A percentile compares a stretch with the other conserved stretches of the same genome.
Evolutionary conservation across 2,329 filamentous ascomycete species (phyloP).

Genomic region (Ophiostoma populinum): DNA sequence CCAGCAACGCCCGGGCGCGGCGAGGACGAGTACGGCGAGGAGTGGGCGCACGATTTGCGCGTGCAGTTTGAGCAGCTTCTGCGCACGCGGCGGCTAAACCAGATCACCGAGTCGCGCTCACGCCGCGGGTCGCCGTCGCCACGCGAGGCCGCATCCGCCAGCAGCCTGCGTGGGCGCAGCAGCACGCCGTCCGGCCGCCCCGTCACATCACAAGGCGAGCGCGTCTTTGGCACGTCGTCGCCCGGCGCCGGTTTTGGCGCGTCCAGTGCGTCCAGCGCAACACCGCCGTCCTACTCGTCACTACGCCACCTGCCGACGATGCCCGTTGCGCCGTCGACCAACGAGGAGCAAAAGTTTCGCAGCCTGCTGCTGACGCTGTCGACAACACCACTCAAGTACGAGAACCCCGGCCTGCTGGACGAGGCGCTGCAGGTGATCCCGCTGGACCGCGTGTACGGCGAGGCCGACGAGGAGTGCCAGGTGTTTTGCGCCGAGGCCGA

Average conservation of each 20-base stretch:
- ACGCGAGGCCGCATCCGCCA: conserved; percentile 31
- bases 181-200: conserved; percentile 21
- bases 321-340: conserved; percentile 52
- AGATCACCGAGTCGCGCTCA: conserved; percentile 51
- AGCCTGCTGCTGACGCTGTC: conserved; percentile 76
- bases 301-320: conserved; percentile 34
- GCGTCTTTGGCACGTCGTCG: conserved; percentile 11
- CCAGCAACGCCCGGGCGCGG: conserved; percentile 11
- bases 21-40: conserved; percentile 41
- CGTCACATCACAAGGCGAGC: conserved; percentile 27
- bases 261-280: conserved; percentile 12
- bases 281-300: conserved; percentile 30
- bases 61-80: conserved; percentile 75
- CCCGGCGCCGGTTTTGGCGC: conserved; percentile 1
- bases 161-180: conserved; percentile 27
- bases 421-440: conserved; percentile 79
- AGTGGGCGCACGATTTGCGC: conserved; percentile 63
- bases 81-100: conserved; percentile 73
- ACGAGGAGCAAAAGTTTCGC: conserved; percentile 53
- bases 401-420: conserved; percentile 87
- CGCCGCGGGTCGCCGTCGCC: conserved; percentile 39
- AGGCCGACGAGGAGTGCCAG: conserved; percentile 86
- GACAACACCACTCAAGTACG: conserved; percentile 79
- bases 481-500: conserved; percentile 75
- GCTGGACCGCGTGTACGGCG: conserved; percentile 76